These are phyloP conservation scores for Globisporangium heterothallicum DNA, from an alignment of 352 stramenopile species.

Conservation along the genomic window DNA sequence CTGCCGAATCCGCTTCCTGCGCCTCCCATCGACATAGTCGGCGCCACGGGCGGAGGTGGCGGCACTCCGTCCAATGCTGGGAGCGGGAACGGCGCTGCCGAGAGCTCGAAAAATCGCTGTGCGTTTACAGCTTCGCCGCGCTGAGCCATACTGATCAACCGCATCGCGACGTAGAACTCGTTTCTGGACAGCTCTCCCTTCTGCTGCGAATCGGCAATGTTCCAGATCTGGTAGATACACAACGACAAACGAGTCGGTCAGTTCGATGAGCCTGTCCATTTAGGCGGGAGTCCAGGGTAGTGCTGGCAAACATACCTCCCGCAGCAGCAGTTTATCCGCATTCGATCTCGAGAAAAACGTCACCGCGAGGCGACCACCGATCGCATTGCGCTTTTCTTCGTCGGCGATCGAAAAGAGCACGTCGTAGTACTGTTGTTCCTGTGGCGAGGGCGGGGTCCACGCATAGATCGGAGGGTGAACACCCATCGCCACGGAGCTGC, in stretches of 20 bases:
- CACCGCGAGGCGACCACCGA: constrained; percentile 88
- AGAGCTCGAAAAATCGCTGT: constrained; percentile 72
- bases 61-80: constrained; percentile 63
- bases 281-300: no score
- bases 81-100: constrained; percentile 44
- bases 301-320: constrained; percentile 38
- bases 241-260: constrained; percentile 1
- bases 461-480: constrained; percentile 22
- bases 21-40: neutral
- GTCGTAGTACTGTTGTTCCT: constrained; percentile 88
- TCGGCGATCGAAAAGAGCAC: constrained; percentile 89
- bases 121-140: constrained; percentile 54
- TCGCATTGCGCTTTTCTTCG: constrained; percentile 67
- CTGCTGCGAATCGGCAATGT: constrained; percentile 61
- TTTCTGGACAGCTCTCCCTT: constrained; percentile 69
- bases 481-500: constrained; percentile 8
- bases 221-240: constrained; percentile 56
- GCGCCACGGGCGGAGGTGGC: constrained; percentile 21
- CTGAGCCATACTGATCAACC: constrained; percentile 81
- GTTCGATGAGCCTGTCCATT: no score
- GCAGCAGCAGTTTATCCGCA: constrained; percentile 76
- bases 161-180: constrained; percentile 86
- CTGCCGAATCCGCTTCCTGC: neutral
- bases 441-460: constrained; percentile 53
- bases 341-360: constrained; percentile 91